Conservation (phyloP, 352 stramenopile species). For the Pythium biforme region DNA sequence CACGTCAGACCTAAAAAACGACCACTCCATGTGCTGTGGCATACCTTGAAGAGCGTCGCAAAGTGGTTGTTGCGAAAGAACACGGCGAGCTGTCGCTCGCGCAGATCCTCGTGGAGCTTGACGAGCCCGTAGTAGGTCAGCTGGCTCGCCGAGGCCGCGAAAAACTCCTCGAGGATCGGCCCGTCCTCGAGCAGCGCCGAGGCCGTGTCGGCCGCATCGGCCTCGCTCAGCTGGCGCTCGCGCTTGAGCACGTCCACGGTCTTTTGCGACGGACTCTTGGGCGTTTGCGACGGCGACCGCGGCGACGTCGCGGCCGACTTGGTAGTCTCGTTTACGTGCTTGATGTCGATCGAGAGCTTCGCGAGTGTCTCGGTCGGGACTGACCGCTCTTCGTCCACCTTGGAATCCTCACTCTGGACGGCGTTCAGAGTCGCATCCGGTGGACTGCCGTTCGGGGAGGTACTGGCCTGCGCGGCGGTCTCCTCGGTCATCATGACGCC, state of each 20-base stretch:
- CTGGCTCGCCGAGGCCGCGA: conserved; percentile 89
- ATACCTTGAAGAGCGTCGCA: conserved; percentile 93
- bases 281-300: conserved; percentile 30
- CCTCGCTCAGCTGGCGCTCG: conserved; percentile 72
- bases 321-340: conserved; percentile 9
- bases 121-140: conserved; percentile 94
- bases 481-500: conserved; percentile 66
- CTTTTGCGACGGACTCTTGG: conserved; percentile 66
- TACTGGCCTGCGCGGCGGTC: not conserved
- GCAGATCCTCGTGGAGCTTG: conserved; percentile 90
- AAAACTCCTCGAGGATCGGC: conserved; percentile 87
- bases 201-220: conserved; percentile 55
- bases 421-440: conserved; percentile 2
- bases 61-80: conserved; percentile 99
- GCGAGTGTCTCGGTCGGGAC: not conserved
- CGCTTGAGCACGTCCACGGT: conserved; percentile 75
- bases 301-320: conserved; percentile 16
- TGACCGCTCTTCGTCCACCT: not conserved
- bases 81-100: conserved; percentile 90
- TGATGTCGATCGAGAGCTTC: conserved; percentile 45
- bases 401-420: not conserved
- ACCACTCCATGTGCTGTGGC: not conserved
- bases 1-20: not conserved
- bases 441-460: not conserved
- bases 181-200: conserved; percentile 73